Evolutionary conservation across 257 asterid species (phyloP), one percentile per base, ranked within the genome.

Genomic region (Paraleonurus japonicus): DNA sequence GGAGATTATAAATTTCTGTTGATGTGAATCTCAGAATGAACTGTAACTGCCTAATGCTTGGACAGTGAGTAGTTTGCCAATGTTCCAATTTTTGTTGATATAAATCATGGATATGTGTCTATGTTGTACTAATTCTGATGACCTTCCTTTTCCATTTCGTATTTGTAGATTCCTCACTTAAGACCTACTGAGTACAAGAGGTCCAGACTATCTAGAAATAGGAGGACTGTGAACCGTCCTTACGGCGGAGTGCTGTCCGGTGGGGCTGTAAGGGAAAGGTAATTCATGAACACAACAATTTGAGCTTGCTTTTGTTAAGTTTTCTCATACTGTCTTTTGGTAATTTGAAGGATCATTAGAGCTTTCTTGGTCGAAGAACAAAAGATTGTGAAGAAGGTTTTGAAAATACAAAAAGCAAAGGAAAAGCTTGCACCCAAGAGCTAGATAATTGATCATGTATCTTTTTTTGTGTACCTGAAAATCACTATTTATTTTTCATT

Each of bases 141-240:
- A 35, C n/a, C n/a, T 61, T 61, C 11, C 12, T 12, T 41, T 32
- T 1, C 8, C 10, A 15, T 72, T 23, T 2, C 13, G 5, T 23
- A 39, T 47, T 24, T 61, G 33, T 75, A 81, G 88, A 81, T 85
- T 77, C 90, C 90, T 30, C 90, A 83, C 75, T 68, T 83, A 85
- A 81, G 90, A 80, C 88, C 90, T 54, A 69, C 88, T 13, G 85
- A 85, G 75, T 86, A 86, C 80, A 86, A 81, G 84, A 77, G 88
- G 80, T 81, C 88, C 28, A 83, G 90, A 61, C 78, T 86, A 20
- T 26, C 87, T 32, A 77, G 87, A 59, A 83, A 83, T 71, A 65
- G 88, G 39, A 86, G 91, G 77, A 86, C 88, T 22, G 88, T 86
- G 13, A 83, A 83, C 73, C 91, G 88, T 73, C 54, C 91, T 6